Evolutionary conservation across 1,284 basidiomycete species (phyloP).

Genomic region (Irpex sp.): DNA sequence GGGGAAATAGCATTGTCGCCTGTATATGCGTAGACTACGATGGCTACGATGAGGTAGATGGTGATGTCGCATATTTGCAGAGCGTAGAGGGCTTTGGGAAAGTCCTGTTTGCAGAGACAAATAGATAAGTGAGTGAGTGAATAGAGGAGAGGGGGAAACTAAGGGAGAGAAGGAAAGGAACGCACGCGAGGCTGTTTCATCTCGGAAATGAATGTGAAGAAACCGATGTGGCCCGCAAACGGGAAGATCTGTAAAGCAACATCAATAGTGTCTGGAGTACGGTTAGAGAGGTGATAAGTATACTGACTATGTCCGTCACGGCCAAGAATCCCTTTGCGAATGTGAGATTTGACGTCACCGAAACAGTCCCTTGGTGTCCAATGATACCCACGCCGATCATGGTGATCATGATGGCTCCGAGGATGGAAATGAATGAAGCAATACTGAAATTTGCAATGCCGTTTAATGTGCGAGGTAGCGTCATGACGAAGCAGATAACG

Average conservation of each 20-base stretch:
- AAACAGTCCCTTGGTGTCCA: conserved; percentile 36
- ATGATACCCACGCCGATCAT: conserved; percentile 48
- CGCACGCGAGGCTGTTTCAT: conserved; percentile 40
- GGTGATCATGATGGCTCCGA: conserved; percentile 36
- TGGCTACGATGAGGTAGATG: conserved; percentile 26
- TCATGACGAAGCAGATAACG: conserved; percentile 23
- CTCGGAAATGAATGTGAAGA: conserved; percentile 53
- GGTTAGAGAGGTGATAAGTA: background rate
- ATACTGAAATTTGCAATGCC: conserved; percentile 28
- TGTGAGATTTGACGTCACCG: conserved; percentile 31
- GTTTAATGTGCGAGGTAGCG: conserved; percentile 25
- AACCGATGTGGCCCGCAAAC: conserved; percentile 44
- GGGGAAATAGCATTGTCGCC: conserved; percentile 23
- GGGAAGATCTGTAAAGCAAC: conserved; percentile 40
- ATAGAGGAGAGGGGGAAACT: too few relatives aligned
- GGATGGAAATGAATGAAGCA: conserved; percentile 28
- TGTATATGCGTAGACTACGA: conserved; percentile 26
- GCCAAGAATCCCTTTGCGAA: conserved; percentile 48
- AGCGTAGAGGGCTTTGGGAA: conserved; percentile 25
- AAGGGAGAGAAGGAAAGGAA: background rate
- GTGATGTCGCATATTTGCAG: conserved; percentile 27
- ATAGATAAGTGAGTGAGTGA: background rate
- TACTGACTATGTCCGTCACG: conserved; percentile 45
- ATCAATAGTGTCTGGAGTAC: too few relatives aligned
- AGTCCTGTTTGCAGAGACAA: conserved; percentile 17